Evolutionary conservation across 371 early-diverging fungal species (phyloP).

Genomic region (Nematocida ironsii): DNA sequence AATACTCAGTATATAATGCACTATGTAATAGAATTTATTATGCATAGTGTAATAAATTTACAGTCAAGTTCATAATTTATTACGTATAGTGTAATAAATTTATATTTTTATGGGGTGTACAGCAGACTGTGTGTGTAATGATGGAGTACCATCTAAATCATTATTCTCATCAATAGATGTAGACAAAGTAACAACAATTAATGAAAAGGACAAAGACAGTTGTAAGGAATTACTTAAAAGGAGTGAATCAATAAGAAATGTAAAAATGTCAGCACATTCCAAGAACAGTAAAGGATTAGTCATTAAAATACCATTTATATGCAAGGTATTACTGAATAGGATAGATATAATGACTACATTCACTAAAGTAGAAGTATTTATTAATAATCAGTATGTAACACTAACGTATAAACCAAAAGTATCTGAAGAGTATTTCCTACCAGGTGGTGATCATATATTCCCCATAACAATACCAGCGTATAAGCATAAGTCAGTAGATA

Average conservation of each 20-base stretch:
- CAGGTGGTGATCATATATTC: conserved; percentile 29
- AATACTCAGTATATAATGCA: no score
- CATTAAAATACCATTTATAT: conserved; percentile 39
- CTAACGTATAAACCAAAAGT: conserved; percentile 14
- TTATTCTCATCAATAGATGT: conserved; percentile 33
- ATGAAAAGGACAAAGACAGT: conserved; percentile 27
- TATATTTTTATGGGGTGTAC: conserved; percentile 4
- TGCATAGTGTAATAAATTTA: no score
- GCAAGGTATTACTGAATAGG: conserved; percentile 32
- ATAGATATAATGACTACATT: conserved; percentile 41
- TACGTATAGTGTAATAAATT: neutral
- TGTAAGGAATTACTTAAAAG: conserved; percentile 2
- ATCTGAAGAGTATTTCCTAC: conserved; percentile 18
- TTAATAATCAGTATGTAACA: conserved; percentile 40
- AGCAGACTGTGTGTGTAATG: conserved; percentile 34
- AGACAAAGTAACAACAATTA: conserved; percentile 24
- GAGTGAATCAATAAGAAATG: conserved; percentile 1
- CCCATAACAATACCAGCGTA: conserved; percentile 28
- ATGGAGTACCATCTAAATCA: conserved; percentile 34
- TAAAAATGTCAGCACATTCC: neutral
- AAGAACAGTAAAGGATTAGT: conserved; percentile 32
- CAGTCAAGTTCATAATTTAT: no score
- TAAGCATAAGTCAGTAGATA: conserved; percentile 53
- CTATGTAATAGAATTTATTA: no score
- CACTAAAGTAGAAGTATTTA: conserved; percentile 24